A percentile compares a stretch with the other conserved stretches of the same genome.
Evolutionary conservation across 75 land plant species (phyloP).

Genomic region (Azolla pinnata): DNA sequence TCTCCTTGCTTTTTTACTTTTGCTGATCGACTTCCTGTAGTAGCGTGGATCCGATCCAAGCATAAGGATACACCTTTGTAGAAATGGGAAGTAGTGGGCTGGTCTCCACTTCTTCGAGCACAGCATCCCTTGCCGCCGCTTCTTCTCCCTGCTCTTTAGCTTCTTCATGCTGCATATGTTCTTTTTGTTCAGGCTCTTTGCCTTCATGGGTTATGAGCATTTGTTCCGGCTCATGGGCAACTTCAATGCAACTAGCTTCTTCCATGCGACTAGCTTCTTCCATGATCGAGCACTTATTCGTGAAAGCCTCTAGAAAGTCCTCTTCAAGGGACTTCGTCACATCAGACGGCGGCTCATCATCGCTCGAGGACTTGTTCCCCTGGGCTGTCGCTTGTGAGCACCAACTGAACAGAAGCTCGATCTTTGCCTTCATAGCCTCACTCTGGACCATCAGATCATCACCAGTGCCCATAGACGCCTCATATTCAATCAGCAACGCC

Average conservation of each 20-base stretch:
- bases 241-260: no score
- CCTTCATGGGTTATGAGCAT: no score
- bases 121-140: neutral
- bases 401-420: neutral
- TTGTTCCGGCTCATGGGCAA: no score
- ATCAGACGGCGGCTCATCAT: neutral
- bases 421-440: neutral
- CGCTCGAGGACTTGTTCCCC: no score
- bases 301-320: neutral
- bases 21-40: no score
- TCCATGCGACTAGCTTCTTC: neutral
- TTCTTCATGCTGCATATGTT: no score
- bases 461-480: neutral
- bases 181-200: no score
- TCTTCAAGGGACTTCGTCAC: neutral
- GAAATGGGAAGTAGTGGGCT: slow-evolving; percentile 1
- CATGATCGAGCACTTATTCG: neutral
- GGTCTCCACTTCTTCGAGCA: neutral
- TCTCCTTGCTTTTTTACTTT: no score
- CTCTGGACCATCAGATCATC: neutral
- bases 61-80: neutral
- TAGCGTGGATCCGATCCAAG: neutral
- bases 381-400: no score
- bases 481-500: slow-evolving; percentile 1
- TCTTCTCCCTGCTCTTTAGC: no score